Evolutionary conservation across 2,329 filamentous ascomycete species (phyloP).

Genomic region (Aspergillus pseudoviridinutans): DNA sequence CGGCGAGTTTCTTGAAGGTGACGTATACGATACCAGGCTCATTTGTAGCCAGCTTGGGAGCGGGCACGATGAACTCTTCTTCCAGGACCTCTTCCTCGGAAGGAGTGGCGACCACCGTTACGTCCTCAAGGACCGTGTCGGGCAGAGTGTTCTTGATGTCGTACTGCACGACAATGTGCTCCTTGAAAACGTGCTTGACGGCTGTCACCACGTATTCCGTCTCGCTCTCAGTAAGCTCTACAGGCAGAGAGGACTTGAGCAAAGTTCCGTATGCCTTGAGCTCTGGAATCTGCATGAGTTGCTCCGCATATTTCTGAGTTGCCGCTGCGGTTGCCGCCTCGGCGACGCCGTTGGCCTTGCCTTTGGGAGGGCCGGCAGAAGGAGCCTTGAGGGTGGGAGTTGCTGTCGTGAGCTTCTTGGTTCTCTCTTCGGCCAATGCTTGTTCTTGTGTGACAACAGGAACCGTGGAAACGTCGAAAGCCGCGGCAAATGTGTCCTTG

Average conservation of each 20-base stretch:
- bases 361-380: slow-evolving; percentile 71
- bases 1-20: slow-evolving; percentile 79
- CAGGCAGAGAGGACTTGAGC: slow-evolving; percentile 80
- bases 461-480: slow-evolving; percentile 88
- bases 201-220: slow-evolving; percentile 94
- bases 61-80: slow-evolving; percentile 91
- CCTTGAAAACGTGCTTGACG: slow-evolving; percentile 97
- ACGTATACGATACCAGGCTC: slow-evolving; percentile 93
- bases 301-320: slow-evolving; percentile 83
- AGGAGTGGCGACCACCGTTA: slow-evolving; percentile 76
- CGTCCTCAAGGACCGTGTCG: slow-evolving; percentile 84
- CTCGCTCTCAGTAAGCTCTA: slow-evolving; percentile 93
- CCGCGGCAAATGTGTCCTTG: slow-evolving; percentile 73
- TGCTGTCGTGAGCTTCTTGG: slow-evolving; percentile 91
- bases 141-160: slow-evolving; percentile 96
- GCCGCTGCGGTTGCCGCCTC: slow-evolving; percentile 76
- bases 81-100: slow-evolving; percentile 69
- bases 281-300: slow-evolving; percentile 84
- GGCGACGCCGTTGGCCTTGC: slow-evolving; percentile 61
- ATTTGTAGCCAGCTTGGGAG: slow-evolving; percentile 74
- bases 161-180: slow-evolving; percentile 92
- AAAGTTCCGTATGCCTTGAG: slow-evolving; percentile 84
- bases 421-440: slow-evolving; percentile 91
- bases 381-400: slow-evolving; percentile 93
- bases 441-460: slow-evolving; percentile 94